phyloP scores from a whole-genome alignment of 352 stramenopile genomes.

The Phytopythium cucurbitacearum region DNA sequence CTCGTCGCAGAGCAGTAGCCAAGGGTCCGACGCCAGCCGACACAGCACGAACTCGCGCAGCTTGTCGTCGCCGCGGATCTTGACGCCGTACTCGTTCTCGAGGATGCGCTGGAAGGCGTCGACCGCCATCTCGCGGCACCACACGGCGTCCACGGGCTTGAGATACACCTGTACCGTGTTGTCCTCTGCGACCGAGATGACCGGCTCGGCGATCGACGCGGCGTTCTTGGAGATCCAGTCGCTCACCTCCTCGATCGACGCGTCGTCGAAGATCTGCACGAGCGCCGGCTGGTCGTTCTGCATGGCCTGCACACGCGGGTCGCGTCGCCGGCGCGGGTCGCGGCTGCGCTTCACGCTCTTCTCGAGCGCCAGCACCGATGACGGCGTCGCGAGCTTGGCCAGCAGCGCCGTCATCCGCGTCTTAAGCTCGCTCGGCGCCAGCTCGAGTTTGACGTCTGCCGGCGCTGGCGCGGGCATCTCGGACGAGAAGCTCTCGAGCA shows the following conservation, averaged over 20 bases:
- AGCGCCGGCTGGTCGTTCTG: conserved; percentile 46
- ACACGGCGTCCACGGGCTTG: conserved; percentile 47
- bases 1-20: conserved; percentile 48
- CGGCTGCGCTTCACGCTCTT: conserved; percentile 64
- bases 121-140: conserved; percentile 74
- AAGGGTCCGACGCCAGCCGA: conserved; percentile 56
- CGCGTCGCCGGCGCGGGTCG: conserved; percentile 50
- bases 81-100: conserved; percentile 69
- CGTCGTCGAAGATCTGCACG: conserved; percentile 67
- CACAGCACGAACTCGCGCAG: conserved; percentile 68
- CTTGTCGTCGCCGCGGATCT: conserved; percentile 54
- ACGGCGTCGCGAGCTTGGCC: conserved; percentile 63
- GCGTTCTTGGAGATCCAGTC: conserved; percentile 83
- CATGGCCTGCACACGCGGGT: conserved; percentile 30
- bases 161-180: conserved; percentile 76
- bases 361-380: conserved; percentile 67
- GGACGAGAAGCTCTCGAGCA: conserved; percentile 59
- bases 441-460: conserved; percentile 50
- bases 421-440: conserved; percentile 74
- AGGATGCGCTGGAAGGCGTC: conserved; percentile 65
- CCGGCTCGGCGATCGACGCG: conserved; percentile 68
- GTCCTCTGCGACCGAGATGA: conserved; percentile 72
- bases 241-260: conserved; percentile 51
- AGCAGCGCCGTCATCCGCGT: conserved; percentile 54
- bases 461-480: conserved; percentile 48